Evolutionary conservation across 2,329 filamentous ascomycete genomes (phyloP), one percentile per base, ranked within the genome.

Genomic region (Ascochyta clinopodiicola): DNA sequence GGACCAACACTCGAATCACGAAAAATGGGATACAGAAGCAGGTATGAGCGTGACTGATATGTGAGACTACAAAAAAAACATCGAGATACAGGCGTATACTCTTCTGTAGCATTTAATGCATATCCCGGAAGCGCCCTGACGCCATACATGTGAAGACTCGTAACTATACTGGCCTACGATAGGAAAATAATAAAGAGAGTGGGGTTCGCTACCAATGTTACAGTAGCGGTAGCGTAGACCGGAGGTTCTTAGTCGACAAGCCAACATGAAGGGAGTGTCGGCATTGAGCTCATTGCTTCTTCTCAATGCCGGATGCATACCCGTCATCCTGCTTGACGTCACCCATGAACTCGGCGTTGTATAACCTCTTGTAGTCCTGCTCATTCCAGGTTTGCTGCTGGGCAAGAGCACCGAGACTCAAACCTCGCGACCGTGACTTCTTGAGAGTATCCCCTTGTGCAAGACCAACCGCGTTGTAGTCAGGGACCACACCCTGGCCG

Each of bases 351-450:
- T 58, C 55, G 4, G 61, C 57, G 47, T 59, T 73, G 40, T 66
- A 73, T 9, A 74, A 44, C 34, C 70, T 67, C 59, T 70, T 75
- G 51, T 63, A 65, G 32, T 75, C 73, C 57, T 75, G 68, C 55
- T 70, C 68, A 40, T 47, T 74, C 71, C 71, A 75, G 36, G 70
- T 70, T 51, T 70, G 70, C 45, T 70, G 60, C 27, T 70, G 63
- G 1, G 66, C 71, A 44, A 75, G 50, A 15, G 55, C 51, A 2
- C 65, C 69, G 15, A 75, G 50, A 39, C 69, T 73, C 49, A 75
- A 51, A 1, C 71, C 72, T 12, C 63, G 60, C 7, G 67, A 66
- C 17, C 67, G 57, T 4, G 64, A 63, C 56, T 69, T 74, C 63
- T 71, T 73, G 22, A 69, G 40, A 3, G 61, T 56, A 15, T 75